Base-by-base conservation (phyloP, 805 yeast species). In the Kuraishia molischiana region DNA sequence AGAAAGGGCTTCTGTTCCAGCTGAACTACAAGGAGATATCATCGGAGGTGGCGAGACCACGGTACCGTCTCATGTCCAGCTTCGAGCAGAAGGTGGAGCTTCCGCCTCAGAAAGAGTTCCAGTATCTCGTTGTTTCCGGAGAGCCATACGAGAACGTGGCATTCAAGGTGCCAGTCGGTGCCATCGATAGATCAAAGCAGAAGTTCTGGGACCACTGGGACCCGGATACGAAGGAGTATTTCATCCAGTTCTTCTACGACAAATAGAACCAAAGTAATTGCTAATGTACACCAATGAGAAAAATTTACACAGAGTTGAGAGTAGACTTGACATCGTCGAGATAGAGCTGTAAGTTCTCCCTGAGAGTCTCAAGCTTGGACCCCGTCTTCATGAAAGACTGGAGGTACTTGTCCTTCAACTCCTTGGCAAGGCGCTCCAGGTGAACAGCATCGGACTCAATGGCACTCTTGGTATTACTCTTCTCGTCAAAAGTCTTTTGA, bases 141-240 rank as follows among this genome's bases (percentile, higher is more conserved):
- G 95, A 86, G 53, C 97, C 97, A 2, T 92, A 85, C 55, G 90
- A 86, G 43, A 85, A 79, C 41, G 65, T 86, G 8, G 83, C 81
- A 1, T 63, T 90, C 40, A 79, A 85, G 41, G 66, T 92, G 10
- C 95, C 95, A 1, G 66, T 75, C 13, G 63, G 52, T 17, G 74
- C 76, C 19, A 62, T 77, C 11, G 76, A 70, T 42, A 57, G 64
- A 17, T 33, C 44, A n/a, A 39, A 33, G 10, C 43, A 41, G 11
- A 47, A 49, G 37, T 41, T 50, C 35, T 84, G 87, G 82, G 74
- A 80, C 49, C 70, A 66, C 52, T 87, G 84, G 79, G 95, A 87
- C 53, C 54, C 52, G 5, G 94, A 84, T 49, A 63, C 77, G 1
- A 70, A 71, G 41, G 79, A 74, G 42, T 84, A 74, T 47, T 84